phyloP scores from a whole-genome alignment of 179 eudicot genomes.

The Drosera spatulata region DNA sequence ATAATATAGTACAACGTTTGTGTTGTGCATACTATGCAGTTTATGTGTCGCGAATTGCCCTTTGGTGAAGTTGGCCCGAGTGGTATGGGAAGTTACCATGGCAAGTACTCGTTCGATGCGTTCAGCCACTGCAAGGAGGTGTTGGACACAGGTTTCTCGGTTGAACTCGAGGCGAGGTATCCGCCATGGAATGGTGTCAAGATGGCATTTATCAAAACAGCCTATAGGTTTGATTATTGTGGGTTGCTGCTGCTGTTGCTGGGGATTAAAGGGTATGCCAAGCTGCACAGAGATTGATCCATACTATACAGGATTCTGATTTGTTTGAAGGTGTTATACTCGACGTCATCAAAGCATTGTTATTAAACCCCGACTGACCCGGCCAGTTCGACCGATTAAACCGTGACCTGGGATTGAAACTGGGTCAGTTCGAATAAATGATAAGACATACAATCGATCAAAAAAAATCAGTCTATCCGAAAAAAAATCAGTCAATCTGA shows the following conservation, averaged over 20 bases:
- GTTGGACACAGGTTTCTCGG: constrained; percentile 44
- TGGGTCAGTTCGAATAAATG: too few relatives aligned
- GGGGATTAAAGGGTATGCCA: constrained; percentile 30
- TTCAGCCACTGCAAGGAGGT: constrained; percentile 89
- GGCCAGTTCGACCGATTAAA: too few relatives aligned
- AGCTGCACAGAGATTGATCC: too few relatives aligned
- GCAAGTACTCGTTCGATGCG: constrained; percentile 80
- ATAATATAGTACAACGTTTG: too few relatives aligned
- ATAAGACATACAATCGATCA: too few relatives aligned
- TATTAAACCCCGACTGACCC: too few relatives aligned
- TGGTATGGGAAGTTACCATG: constrained; percentile 85
- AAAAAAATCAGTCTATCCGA: too few relatives aligned
- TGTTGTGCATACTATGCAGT: constrained; percentile 22
- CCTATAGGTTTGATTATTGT: constrained; percentile 42
- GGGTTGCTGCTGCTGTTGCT: constrained; percentile 46
- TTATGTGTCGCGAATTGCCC: constrained; percentile 56
- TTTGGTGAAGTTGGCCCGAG: constrained; percentile 93
- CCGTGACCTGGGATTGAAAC: too few relatives aligned
- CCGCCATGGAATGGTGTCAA: constrained; percentile 91
- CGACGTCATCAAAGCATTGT: too few relatives aligned
- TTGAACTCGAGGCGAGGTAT: constrained; percentile 60
- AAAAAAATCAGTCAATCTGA: too few relatives aligned
- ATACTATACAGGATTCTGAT: too few relatives aligned
- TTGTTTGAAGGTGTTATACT: too few relatives aligned
- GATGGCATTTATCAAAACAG: constrained; percentile 49